phyloP scores from a whole-genome alignment of 78 protist species.

The Speleostelium caveatum region DNA sequence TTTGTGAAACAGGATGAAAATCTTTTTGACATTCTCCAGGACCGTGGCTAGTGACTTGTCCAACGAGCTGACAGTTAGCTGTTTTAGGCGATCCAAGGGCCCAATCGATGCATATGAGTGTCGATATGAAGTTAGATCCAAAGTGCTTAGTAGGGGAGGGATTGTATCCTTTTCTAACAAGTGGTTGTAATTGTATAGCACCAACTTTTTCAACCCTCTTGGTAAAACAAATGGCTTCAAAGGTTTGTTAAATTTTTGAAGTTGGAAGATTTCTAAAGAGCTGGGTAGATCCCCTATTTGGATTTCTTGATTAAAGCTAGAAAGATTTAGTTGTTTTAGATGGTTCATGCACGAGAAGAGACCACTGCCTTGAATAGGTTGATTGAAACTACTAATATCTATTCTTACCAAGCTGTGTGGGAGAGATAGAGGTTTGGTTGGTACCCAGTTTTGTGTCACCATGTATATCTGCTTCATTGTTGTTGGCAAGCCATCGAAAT shows the following conservation, averaged over 20 bases:
- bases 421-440: not conserved
- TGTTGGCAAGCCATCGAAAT: not conserved
- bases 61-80: not conserved
- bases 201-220: not conserved
- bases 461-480: not conserved
- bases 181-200: not conserved
- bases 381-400: not conserved
- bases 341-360: not conserved
- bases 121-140: not conserved
- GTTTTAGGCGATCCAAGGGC: not conserved
- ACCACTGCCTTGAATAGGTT: not conserved
- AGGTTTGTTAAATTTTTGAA: not conserved
- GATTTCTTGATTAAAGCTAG: not conserved
- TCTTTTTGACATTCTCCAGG: not conserved
- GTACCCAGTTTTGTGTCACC: not conserved
- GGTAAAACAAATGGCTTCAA: not conserved
- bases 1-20: not conserved
- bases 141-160: not conserved
- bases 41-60: not conserved
- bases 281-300: not conserved
- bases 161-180: not conserved
- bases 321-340: too few relatives aligned
- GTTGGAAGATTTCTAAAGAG: not conserved
- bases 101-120: not conserved
- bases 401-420: not conserved